A percentile compares a stretch with the other conserved stretches of the same genome.
Conservation (phyloP, 441 rosid species). For the Adansonia grandidieri region DNA sequence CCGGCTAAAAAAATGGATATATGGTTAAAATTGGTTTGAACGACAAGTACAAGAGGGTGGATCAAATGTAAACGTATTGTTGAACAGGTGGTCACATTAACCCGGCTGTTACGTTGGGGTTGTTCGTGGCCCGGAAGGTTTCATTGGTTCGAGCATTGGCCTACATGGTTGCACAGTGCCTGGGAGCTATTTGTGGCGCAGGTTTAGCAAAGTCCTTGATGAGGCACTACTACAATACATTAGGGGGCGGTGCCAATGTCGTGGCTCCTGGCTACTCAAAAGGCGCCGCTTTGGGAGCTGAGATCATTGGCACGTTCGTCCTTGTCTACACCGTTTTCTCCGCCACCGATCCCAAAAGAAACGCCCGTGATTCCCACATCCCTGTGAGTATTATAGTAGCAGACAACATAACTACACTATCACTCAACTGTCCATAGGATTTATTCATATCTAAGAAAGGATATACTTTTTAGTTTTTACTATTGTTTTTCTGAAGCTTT, state of each 20-base stretch:
- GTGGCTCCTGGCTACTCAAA: conserved; percentile 37
- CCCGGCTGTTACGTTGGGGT: conserved; percentile 45
- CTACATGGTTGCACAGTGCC: conserved; percentile 43
- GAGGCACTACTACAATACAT: conserved; percentile 32
- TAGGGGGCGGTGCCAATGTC: conserved; percentile 43
- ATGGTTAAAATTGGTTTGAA: too few species aligned
- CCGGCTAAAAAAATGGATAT: too few species aligned
- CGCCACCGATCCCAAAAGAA: conserved; percentile 47
- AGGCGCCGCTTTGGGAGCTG: conserved; percentile 43
- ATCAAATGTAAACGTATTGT: not conserved
- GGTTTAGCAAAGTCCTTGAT: conserved; percentile 40
- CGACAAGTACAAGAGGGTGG: not conserved
- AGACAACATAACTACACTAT: not conserved
- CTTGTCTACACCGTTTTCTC: conserved; percentile 48
- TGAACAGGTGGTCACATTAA: conserved; percentile 46
- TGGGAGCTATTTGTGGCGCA: conserved; percentile 45
- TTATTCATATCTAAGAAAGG: not conserved
- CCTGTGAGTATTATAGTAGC: conserved; percentile 30
- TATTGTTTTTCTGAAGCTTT: not conserved
- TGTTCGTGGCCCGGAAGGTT: conserved; percentile 41
- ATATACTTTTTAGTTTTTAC: not conserved
- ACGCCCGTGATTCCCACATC: conserved; percentile 45
- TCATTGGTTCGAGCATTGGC: conserved; percentile 42
- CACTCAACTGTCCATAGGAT: not conserved
- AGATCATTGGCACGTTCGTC: conserved; percentile 45